phyloP scores from a whole-genome alignment of 768 basidiomycete genomes.

The Clitopilus hobsonii region DNA sequence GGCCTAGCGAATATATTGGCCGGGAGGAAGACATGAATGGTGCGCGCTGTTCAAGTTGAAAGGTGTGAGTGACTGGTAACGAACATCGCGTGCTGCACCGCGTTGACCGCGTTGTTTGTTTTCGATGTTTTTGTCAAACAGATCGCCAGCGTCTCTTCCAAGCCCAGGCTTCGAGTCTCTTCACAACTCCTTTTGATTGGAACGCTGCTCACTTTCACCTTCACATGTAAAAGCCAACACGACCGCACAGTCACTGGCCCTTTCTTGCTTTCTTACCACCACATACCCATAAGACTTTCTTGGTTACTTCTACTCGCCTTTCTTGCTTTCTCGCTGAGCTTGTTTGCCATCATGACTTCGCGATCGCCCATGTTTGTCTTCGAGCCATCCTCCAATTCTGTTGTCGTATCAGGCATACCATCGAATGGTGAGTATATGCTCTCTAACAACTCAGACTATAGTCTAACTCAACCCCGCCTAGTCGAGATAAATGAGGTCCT shows the following conservation, averaged over 20 bases:
- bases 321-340: not conserved
- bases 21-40: slow-evolving; percentile 18
- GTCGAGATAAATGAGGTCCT: not conserved
- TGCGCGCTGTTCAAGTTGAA: too few species aligned
- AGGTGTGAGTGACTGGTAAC: not conserved
- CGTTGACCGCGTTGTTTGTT: not conserved
- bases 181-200: not conserved
- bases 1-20: slow-evolving; percentile 40
- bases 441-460: not conserved
- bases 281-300: not conserved
- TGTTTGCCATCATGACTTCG: not conserved
- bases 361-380: not conserved
- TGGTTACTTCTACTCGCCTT: not conserved
- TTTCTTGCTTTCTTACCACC: not conserved
- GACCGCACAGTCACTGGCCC: not conserved
- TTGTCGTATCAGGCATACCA: not conserved
- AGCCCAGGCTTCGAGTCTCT: too few species aligned
- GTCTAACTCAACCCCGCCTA: not conserved
- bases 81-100: not conserved
- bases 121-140: not conserved
- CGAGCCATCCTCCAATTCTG: not conserved
- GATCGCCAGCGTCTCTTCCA: not conserved
- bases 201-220: not conserved
- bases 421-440: not conserved
- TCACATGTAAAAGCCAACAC: not conserved